These are phyloP conservation scores for Acacia pycnantha DNA, from an alignment of 331 rosid genomes.

Conservation along the genomic window DNA sequence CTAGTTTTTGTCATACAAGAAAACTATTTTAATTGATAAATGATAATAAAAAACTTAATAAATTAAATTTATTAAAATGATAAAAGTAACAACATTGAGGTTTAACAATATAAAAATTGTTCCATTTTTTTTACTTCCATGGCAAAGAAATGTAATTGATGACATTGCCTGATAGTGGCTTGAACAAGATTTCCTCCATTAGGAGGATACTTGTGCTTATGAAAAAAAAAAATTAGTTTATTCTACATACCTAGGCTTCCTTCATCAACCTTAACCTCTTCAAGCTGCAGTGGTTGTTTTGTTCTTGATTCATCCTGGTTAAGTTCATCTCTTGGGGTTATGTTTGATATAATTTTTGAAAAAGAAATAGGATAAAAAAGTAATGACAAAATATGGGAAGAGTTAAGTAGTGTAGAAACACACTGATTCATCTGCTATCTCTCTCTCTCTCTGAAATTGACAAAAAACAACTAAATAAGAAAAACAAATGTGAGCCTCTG, in stretches of 20 bases:
- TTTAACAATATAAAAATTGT: too few relatives aligned
- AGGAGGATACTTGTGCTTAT: too few relatives aligned
- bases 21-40: too few relatives aligned
- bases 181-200: neutral
- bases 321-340: neutral
- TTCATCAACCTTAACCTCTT: slow-evolving; percentile 10
- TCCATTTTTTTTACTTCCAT: neutral
- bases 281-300: neutral
- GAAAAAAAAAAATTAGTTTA: neutral
- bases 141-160: neutral
- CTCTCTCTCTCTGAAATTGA: too few relatives aligned
- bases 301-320: slow-evolving; percentile 22
- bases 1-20: too few relatives aligned
- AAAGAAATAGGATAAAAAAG: neutral
- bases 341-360: neutral
- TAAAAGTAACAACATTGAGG: too few relatives aligned
- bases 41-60: too few relatives aligned
- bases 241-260: slow-evolving; percentile 3
- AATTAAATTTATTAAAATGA: too few relatives aligned
- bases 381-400: too few relatives aligned
- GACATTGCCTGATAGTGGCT: too few relatives aligned
- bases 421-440: too few relatives aligned
- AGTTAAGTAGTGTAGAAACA: too few relatives aligned
- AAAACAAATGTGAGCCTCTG: neutral
- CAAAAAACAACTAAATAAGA: neutral